Base-by-base conservation (phyloP, 768 basidiomycete species). In the Cytidiella melzeri region DNA sequence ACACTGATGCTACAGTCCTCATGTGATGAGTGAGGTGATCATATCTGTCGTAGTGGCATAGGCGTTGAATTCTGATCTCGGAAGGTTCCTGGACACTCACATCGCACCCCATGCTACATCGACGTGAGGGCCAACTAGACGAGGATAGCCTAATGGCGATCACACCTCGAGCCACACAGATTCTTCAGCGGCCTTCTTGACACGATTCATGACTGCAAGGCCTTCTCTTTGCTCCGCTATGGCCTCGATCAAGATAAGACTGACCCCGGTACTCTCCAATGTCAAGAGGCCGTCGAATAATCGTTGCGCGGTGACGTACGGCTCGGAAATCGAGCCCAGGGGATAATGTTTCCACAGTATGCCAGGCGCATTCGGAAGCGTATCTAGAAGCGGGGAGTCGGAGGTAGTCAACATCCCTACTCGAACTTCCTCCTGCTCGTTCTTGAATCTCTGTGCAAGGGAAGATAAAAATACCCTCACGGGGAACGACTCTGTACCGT, bases 171-270 rank as follows among this genome's bases (percentile, higher is more conserved):
- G 40, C 61, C 61, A 63, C 3, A 61, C 53, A 38, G 57, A 52
- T 43, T 84, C 79, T 3, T 84, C 80, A 5, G 93, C 92, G 1
- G 95, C 94, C 63, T 97, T 97, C 53, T 78, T 77, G 21, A 93
- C 81, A 15, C 95, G 77, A 64, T 98, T 96, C 92, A 96, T 97
- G 24, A 97, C 79, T 5, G 95, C 95, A 24, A 96, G 67, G 0
- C 95, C 95, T 59, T 96, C 85, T 28, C 80, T 76, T 24, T 76
- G 78, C 65, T 96, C 91, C 34, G 73, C 67, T 7, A 94, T 74
- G 53, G 86, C 92, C 66, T 97, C 93, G 48, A 95, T 77, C 11
- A 95, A 63, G 55, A 98, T 95, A 45, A 83, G 59, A 59, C 91
- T 83, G 2, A 91, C 92, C 3, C 84, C 85, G 43, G 76, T 72